Base-by-base conservation (phyloP, 768 basidiomycete species). In the Rubroboletus satanas region DNA sequence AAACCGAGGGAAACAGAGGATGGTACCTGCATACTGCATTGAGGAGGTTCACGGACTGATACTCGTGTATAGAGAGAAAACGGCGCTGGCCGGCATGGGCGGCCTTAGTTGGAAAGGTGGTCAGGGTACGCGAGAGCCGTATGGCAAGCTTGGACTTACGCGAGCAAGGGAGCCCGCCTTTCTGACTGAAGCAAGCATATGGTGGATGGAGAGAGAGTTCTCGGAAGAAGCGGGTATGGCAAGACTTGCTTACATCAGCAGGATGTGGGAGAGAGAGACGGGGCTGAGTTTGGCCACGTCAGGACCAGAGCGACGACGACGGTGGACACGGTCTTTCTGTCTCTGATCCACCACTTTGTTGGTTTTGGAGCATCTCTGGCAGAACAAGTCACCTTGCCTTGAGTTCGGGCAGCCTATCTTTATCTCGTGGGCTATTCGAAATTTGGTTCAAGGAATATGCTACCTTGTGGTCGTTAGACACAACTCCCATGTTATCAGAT, bases 11-110 rank as follows among this genome's bases (percentile, higher is more conserved):
- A 47, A 23, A 33, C 21, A 21, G n/a, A 55, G 7, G 35, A 12
- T 12, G 32, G 29, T 17, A 41, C 51, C 33, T 8, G 66, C 79
- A 65, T 69, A 98, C 96, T 60, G 93, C 87, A 76, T 98, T 97
- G 63, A 99, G 83, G 44, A 99, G 79, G 60, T 87, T 86, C 73
- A 98, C 89, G 42, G 94, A 96, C 73, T 98, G 95, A 77, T 97
- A 92, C 76, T 99, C 97, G 75, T 99, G 97, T 66, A 99, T 94
- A 26, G 93, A 96, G 65, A 98, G 84, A 71, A 85, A 89, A 60
- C 94, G 90, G 76, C 80, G 90, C 82, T 95, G 93, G 69, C 85
- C 82, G 66, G 83, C 83, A 82, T 83, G 85, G 63, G 78, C 81
- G 71, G 77, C 74, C 88, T 90, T 55, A 33, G 41, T 10, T 14